phyloP scores from a whole-genome alignment of 1,284 basidiomycete species.

The Marasmius tenuissimus region DNA sequence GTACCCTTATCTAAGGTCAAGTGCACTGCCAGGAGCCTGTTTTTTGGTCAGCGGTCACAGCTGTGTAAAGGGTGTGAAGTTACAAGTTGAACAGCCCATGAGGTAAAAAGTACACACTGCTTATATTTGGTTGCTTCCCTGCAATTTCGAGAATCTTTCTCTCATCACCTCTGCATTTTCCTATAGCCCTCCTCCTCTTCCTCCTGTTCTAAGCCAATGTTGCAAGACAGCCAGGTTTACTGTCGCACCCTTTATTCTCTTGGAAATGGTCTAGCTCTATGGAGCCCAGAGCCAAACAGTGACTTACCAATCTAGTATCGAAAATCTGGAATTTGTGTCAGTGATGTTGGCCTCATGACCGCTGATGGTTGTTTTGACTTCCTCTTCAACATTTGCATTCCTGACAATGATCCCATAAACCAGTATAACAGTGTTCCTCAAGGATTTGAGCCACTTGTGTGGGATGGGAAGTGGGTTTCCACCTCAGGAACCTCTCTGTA shows the following conservation, averaged over 20 bases:
- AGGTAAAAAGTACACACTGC: too few species aligned
- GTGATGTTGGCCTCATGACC: constrained; percentile 22
- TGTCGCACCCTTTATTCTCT: neutral
- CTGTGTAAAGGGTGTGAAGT: too few species aligned
- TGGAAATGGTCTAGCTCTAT: constrained; percentile 15
- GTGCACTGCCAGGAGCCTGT: too few species aligned
- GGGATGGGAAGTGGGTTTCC: neutral
- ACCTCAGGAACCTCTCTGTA: neutral
- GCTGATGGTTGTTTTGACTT: constrained; percentile 17
- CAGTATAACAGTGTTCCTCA: neutral
- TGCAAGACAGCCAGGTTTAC: constrained; percentile 1
- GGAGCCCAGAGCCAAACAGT: constrained; percentile 12
- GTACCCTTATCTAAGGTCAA: too few species aligned
- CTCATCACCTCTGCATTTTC: too few species aligned
- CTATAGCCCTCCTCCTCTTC: too few species aligned
- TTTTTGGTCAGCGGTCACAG: too few species aligned
- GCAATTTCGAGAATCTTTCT: too few species aligned
- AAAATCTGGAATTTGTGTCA: constrained; percentile 16
- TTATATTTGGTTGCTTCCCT: too few species aligned
- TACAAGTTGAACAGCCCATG: too few species aligned
- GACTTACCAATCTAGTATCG: constrained; percentile 7
- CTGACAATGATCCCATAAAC: constrained; percentile 16
- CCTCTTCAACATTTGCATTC: constrained; percentile 22
- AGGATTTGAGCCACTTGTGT: neutral
- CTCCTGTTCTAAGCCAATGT: too few species aligned